A percentile compares a stretch with the other conserved stretches of the same genome.
phyloP scores from a whole-genome alignment of 2,329 filamentous ascomycete genomes.

The Cercospora sp. region DNA sequence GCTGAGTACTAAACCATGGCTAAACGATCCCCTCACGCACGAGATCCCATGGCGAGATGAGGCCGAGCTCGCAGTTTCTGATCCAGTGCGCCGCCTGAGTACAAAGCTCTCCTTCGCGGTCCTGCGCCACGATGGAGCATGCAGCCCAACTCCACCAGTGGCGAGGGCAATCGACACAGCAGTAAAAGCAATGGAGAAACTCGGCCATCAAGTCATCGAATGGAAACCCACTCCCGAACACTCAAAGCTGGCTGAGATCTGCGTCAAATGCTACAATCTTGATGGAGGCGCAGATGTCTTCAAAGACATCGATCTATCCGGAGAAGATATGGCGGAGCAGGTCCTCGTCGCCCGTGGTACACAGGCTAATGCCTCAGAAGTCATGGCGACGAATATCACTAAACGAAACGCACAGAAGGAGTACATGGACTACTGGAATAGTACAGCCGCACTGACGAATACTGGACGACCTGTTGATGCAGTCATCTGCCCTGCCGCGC shows the following conservation, averaged over 20 bases:
- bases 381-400: constrained; percentile 53
- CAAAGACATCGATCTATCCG: constrained; percentile 55
- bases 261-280: constrained; percentile 45
- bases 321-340: constrained; percentile 54
- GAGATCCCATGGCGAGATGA: constrained; percentile 66
- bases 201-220: constrained; percentile 60
- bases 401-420: constrained; percentile 58
- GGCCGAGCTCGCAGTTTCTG: constrained; percentile 42
- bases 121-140: constrained; percentile 53
- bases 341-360: constrained; percentile 42
- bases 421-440: constrained; percentile 67
- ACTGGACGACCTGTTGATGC: constrained; percentile 55
- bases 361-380: constrained; percentile 46
- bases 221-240: constrained; percentile 59
- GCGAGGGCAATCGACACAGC: constrained; percentile 55
- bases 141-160: constrained; percentile 59
- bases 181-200: constrained; percentile 50
- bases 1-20: constrained; percentile 63
- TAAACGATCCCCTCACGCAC: constrained; percentile 63
- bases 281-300: constrained; percentile 56
- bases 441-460: constrained; percentile 52
- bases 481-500: constrained; percentile 53
- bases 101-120: constrained; percentile 57
- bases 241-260: constrained; percentile 38
- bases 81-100: constrained; percentile 30